Base-by-base conservation (phyloP, 1,284 basidiomycete species). In the Pterulicium gracile region DNA sequence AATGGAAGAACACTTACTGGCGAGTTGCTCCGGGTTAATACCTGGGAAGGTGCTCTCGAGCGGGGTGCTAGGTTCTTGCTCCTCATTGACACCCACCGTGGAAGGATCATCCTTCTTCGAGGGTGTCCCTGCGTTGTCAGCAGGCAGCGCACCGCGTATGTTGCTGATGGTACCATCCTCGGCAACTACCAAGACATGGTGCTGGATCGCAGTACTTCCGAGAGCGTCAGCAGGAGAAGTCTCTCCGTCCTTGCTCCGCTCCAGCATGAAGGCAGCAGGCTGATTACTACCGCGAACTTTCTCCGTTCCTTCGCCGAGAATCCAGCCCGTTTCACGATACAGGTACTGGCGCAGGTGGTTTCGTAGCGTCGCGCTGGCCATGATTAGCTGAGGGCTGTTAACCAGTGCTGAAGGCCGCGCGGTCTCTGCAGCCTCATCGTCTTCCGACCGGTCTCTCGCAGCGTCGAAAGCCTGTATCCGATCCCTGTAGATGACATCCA, bases 321-420 rank as follows among this genome's bases (percentile, higher is more conserved):
- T 54, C 77, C 79, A 82, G 10, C 73, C 73, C 53, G 69, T 77
- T 47, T 73, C 66, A 20, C 61, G 59, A 56, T 62, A 77, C 46
- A 71, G 67, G 56, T 73, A 71, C 45, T 70, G 61, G 54, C 71
- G 68, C 46, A 85, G 65, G 48, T 73, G 72, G 41, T 64, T 65
- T 44, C 73, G 67, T 48, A 88, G 62, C 12, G 84, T 88, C 23
- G 83, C 84, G 55, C 81, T 85, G 42, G 79, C 70, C 55, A 84
- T 58, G 22, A 87, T 62, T 47, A 87, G 60, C 57, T 85, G 84
- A 2, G 79, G 77, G 24, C 61, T 51, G 48, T 51, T 52, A 35
- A 47, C 52, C 39, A 50, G 57, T 56, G 58, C 51, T 27, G 39
- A 42, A 47, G 36, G 52, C 61, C 61, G 44, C 21, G 45, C 12